Evolutionary conservation across 352 stramenopile species (phyloP), one percentile per base, ranked within the genome.

Genomic region (Phytophthora cryptogea): DNA sequence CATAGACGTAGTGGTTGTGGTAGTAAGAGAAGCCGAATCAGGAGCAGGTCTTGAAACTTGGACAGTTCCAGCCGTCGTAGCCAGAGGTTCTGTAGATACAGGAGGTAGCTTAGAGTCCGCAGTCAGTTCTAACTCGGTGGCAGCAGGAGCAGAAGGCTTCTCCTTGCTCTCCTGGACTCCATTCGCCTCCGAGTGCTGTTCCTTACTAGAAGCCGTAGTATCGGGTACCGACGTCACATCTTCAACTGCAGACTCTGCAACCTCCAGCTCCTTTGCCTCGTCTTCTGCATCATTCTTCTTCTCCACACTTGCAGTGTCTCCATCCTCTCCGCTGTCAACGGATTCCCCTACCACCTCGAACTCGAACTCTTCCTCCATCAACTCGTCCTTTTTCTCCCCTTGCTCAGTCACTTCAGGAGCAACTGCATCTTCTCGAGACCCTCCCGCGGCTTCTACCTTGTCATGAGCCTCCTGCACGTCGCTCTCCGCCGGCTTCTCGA

Each of bases 231-330:
- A 13, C 27, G 35, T 36, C 9, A n/a, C 28, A 54, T 14, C 23
- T 30, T 17, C 27, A n/a, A 11, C 31, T 57, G 35, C n/a, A 41
- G 17, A 43, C n/a, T 20, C 32, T 36, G 16, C 5, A 26, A 7
- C 5, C 37, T 40, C 31, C 17, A 36, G 9, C 32, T 35, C 20
- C 50, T 39, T 53, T 3, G 41, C 16, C 20, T 39, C 43, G 16
- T 62, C 49, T 40, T 58, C 44, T 14, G 30, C 1, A 46, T 49
- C 35, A 6, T 40, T 54, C 14, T 35, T 20, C 13, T 51, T 31
- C 32, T 74, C 55, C 49, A 51, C 45, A 44, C 59, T 63, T 20
- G 47, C 28, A 14, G 32, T 11, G 16, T 68, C 45, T 61, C 5
- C 52, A 17, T 59, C 56, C 36, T 58, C 46, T 43, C 43, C 36